Evolutionary conservation across 1,284 basidiomycete genomes (phyloP).

Genomic region (Coriolopsis trogii): DNA sequence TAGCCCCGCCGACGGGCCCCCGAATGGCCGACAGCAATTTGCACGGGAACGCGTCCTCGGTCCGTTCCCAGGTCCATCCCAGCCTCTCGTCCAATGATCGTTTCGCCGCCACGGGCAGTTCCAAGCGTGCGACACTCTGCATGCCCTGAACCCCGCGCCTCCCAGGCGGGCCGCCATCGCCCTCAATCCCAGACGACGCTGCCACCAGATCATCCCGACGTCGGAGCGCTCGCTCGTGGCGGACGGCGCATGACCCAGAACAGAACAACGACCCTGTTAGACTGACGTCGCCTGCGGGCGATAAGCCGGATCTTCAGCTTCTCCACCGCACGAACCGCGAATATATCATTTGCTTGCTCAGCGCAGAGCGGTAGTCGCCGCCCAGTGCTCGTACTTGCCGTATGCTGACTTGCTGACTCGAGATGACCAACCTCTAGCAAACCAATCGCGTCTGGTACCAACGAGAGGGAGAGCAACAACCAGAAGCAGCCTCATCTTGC

Average conservation of each 20-base stretch:
- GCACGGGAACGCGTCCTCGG: not conserved
- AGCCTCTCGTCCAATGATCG: slow-evolving; percentile 3
- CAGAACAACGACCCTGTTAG: slow-evolving; percentile 4
- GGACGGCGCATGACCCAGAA: slow-evolving; percentile 19
- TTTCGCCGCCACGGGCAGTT: not conserved
- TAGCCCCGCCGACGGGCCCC: slow-evolving; percentile 2
- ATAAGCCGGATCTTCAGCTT: slow-evolving; percentile 17
- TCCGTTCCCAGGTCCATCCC: slow-evolving; percentile 7
- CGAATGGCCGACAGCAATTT: slow-evolving; percentile 14
- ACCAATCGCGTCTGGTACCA: too few relatives aligned
- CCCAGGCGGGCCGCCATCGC: slow-evolving; percentile 8
- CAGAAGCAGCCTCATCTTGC: too few relatives aligned
- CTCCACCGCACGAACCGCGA: too few relatives aligned
- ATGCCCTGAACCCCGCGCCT: slow-evolving; percentile 10
- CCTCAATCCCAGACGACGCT: slow-evolving; percentile 6
- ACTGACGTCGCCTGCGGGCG: slow-evolving; percentile 4
- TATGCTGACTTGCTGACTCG: not conserved
- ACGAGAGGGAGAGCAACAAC: too few relatives aligned
- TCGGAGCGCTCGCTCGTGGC: slow-evolving; percentile 19
- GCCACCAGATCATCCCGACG: slow-evolving; percentile 11
- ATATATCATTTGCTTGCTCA: slow-evolving; percentile 12
- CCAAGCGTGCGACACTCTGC: too few relatives aligned
- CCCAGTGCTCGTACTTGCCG: not conserved
- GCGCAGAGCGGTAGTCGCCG: slow-evolving; percentile 2
- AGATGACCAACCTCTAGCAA: not conserved